phyloP scores from a whole-genome alignment of 1,284 basidiomycete genomes.

The Trichosporon sp. region DNA sequence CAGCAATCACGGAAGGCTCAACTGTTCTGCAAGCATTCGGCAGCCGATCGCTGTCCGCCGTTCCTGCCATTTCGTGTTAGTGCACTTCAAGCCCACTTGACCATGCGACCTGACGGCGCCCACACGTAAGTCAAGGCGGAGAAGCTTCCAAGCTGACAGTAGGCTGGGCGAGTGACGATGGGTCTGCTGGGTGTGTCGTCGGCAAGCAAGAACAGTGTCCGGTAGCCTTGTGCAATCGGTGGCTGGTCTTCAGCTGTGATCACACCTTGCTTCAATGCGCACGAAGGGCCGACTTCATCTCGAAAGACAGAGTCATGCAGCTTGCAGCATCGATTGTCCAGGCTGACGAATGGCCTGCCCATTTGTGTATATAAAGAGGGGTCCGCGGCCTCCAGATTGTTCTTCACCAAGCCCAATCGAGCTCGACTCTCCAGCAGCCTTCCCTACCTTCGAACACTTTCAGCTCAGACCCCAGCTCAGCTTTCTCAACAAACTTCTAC shows the following conservation, averaged over 20 bases:
- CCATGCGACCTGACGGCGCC: background rate
- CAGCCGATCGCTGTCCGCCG: background rate
- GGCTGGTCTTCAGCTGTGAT: no score
- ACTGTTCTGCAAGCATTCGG: no score
- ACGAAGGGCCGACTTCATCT: no score
- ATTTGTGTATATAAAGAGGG: background rate
- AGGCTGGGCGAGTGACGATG: background rate
- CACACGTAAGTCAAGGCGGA: no score
- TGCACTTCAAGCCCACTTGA: background rate
- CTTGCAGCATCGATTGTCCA: no score
- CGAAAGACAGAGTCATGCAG: no score
- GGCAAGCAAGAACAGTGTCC: no score
- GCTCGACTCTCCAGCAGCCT: background rate
- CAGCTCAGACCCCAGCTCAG: background rate
- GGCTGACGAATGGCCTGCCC: no score
- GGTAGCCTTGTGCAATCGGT: no score
- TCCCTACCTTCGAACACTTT: background rate
- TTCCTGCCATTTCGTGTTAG: background rate
- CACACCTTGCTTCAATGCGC: no score
- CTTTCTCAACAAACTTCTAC: background rate
- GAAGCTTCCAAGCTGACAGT: background rate
- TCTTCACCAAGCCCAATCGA: background rate
- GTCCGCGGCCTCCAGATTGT: background rate
- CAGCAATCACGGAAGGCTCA: background rate
- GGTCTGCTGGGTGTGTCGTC: no score